Base-by-base conservation (phyloP, 371 early-diverging fungal species). In the Funneliformis caledonium region DNA sequence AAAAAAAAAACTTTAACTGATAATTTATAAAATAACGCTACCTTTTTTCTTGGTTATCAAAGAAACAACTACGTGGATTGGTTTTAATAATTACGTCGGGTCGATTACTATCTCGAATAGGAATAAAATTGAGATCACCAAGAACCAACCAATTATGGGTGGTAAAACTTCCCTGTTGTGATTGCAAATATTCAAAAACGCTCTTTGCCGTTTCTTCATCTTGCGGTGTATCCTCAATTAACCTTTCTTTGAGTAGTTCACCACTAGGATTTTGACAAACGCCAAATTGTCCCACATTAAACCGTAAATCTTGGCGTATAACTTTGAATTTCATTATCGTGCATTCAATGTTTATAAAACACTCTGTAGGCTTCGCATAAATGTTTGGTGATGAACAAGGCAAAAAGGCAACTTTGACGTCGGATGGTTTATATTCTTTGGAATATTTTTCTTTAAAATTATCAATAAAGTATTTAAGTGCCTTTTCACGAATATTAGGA, bases 401-500 rank as follows among this genome's bases (percentile, higher is more conserved):
- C 1, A 96, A 80, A 81, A 94, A 94, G 2, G 91, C 84, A 3
- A 84, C 82, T 16, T 87, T 85, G 43, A 93, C 83, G 0, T 59
- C 82, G 1, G 62, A 59, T 2, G 89, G 85, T 52, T 84, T 81
- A 81, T 94, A 94, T 0, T 79, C 69, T 5, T 68, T n/a, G 5
- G 82, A 62, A 76, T 95, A 95, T 3, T 87, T 83, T 2, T 85
- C 82, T 78, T 90, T 85, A 80, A 86, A 88, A 75, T 95, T 87
- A 10, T 94, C 93, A 26, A 94, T 83, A 70, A 97, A 89, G 81
- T 94, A 95, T 0, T 82, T 79, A 7, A 97, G 80, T 3, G 93
- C 91, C 47, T 85, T 81, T 4, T 76, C 82, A 42, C 90, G 91
- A 19, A 88, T 83, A 1, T 60, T 61, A 2, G 81, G 68, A 45